Evolutionary conservation across 768 basidiomycete species (phyloP).

Genomic region (Pleurotus tuber-regium): DNA sequence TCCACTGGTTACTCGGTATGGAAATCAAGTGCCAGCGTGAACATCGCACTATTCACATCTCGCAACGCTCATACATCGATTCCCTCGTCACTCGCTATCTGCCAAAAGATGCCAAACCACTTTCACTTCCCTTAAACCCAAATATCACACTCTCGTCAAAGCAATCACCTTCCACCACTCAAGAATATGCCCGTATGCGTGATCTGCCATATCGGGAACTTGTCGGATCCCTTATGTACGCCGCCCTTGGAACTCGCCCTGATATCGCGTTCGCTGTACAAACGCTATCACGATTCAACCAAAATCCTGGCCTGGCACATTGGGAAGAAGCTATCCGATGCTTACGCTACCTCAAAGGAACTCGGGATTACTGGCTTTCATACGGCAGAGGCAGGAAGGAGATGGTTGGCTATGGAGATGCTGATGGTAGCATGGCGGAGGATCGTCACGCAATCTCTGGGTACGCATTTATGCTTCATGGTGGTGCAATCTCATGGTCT

Average conservation of each 20-base stretch:
- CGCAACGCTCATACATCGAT: conserved; percentile 30
- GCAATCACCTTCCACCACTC: conserved; percentile 19
- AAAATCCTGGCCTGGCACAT: conserved; percentile 30
- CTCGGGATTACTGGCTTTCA: conserved; percentile 12
- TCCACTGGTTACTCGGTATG: conserved; percentile 18
- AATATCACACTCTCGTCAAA: conserved; percentile 13
- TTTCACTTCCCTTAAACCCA: conserved; percentile 25
- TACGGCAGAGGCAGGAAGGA: conserved; percentile 15
- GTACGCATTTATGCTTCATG: conserved; percentile 27
- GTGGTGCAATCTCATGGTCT: conserved; percentile 31
- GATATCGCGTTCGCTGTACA: conserved; percentile 31
- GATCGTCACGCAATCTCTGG: conserved; percentile 31
- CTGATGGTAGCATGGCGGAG: conserved; percentile 14
- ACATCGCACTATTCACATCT: conserved; percentile 19
- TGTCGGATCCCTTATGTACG: conserved; percentile 33
- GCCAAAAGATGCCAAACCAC: conserved; percentile 24
- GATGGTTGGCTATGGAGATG: conserved; percentile 15
- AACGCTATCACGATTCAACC: conserved; percentile 27
- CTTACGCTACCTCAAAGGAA: conserved; percentile 35
- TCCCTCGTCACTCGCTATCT: conserved; percentile 22
- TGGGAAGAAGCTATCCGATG: conserved; percentile 37
- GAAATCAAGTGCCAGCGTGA: conserved; percentile 15
- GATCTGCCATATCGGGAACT: conserved; percentile 25
- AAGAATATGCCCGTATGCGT: conserved; percentile 20
- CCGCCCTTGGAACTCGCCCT: conserved; percentile 27